Conservation (phyloP, 1,284 basidiomycete genomes). For the Paramarasmius palmivorus region DNA sequence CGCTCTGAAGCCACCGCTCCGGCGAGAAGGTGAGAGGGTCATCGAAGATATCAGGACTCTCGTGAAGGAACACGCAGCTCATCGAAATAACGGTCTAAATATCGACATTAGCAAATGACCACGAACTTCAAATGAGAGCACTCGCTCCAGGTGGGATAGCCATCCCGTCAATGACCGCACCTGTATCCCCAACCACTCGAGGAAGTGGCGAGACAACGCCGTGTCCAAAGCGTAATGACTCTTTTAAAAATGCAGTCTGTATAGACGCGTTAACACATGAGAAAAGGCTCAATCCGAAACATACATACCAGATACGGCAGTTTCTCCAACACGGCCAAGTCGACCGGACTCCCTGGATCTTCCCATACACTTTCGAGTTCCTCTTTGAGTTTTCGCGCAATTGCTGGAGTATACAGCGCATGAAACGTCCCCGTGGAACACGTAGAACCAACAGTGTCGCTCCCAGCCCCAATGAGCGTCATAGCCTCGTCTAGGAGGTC, state of each 20-base stretch:
- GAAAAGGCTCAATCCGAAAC: neutral
- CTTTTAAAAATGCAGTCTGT: constrained; percentile 25
- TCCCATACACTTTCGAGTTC: constrained; percentile 17
- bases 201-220: constrained; percentile 19
- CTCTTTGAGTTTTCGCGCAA: constrained; percentile 3
- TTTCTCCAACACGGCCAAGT: constrained; percentile 13
- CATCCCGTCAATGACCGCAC: constrained; percentile 17
- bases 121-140: neutral
- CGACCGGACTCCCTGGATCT: constrained; percentile 10
- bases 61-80: constrained; percentile 21
- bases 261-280: neutral
- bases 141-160: constrained; percentile 24
- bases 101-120: neutral
- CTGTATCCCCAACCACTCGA: constrained; percentile 21
- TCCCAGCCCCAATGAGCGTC: constrained; percentile 13
- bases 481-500: constrained; percentile 14
- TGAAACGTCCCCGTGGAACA: constrained; percentile 12
- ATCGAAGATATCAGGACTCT: constrained; percentile 20
- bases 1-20: constrained; percentile 25
- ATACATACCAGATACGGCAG: constrained; percentile 19
- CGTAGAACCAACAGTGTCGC: constrained; percentile 11
- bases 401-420: constrained; percentile 11
- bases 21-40: constrained; percentile 28
- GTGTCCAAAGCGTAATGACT: constrained; percentile 21
- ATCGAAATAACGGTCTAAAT: constrained; percentile 23